These are phyloP conservation scores for Arthrobotrys conoides DNA, from an alignment of 2,329 filamentous ascomycete species.

Conservation along the genomic window DNA sequence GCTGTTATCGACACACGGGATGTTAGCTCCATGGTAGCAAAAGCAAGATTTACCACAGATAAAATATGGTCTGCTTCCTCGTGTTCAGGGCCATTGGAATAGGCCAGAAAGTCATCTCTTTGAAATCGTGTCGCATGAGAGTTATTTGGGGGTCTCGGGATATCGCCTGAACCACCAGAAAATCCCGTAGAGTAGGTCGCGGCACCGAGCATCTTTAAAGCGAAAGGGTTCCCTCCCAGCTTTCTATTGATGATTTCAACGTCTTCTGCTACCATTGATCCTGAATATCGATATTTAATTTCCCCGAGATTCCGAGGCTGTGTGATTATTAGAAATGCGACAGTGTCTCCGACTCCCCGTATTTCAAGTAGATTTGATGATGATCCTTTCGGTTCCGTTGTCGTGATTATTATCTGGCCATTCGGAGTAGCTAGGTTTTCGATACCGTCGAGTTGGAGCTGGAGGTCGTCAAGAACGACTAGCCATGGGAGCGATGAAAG, in stretches of 20 bases:
- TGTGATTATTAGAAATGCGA: not conserved
- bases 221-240: not conserved
- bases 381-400: not conserved
- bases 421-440: not conserved
- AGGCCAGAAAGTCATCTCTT: not conserved
- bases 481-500: not conserved
- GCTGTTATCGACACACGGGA: not conserved
- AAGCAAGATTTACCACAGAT: conserved; percentile 1
- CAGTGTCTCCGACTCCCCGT: not conserved
- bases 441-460: not conserved
- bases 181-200: not conserved
- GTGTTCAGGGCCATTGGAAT: not conserved
- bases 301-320: not conserved
- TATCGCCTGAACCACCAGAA: not conserved
- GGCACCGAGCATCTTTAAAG: not conserved
- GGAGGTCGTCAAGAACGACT: conserved; percentile 2
- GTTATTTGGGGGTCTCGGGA: not conserved
- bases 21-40: not conserved
- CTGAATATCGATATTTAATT: not conserved
- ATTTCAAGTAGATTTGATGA: not conserved
- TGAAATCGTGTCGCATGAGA: not conserved
- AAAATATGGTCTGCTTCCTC: not conserved
- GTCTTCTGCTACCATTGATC: not conserved
- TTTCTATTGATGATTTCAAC: not conserved
- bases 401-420: conserved; percentile 5